Evolutionary conservation across 1,284 basidiomycete genomes (phyloP).

Genomic region (Ceratobasidium sp.): DNA sequence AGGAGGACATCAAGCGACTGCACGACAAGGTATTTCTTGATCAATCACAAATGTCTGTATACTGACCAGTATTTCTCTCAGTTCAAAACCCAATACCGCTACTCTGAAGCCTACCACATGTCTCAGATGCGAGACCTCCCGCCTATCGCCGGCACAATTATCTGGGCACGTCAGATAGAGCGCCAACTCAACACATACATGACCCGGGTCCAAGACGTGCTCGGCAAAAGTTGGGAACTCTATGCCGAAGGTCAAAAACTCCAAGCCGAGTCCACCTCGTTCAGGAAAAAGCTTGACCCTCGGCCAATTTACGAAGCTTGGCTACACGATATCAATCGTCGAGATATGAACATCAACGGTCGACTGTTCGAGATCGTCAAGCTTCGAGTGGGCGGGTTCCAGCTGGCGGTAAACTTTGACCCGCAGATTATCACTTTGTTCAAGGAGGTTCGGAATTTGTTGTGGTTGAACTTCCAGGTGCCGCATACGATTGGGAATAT

Average conservation of each 20-base stretch:
- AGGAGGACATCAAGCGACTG: constrained; percentile 95
- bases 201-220: constrained; percentile 99
- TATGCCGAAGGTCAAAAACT: constrained; percentile 99
- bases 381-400: constrained; percentile 84
- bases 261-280: constrained; percentile 90
- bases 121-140: constrained; percentile 97
- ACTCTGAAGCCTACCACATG: constrained; percentile 97
- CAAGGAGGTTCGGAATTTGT: constrained; percentile 96
- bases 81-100: constrained; percentile 95
- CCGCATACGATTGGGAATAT: constrained; percentile 95
- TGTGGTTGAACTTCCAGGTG: constrained; percentile 96
- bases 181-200: constrained; percentile 96
- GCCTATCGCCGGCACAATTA: constrained; percentile 96
- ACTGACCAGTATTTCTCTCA: constrained; percentile 54
- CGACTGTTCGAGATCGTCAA: constrained; percentile 96
- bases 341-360: constrained; percentile 92
- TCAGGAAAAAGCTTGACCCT: constrained; percentile 96
- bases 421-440: constrained; percentile 98
- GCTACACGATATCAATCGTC: constrained; percentile 93
- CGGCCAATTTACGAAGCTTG: constrained; percentile 95
- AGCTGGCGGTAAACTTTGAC: constrained; percentile 96
- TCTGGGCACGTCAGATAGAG: constrained; percentile 99
- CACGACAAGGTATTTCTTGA: constrained; percentile 84
- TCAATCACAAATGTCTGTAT: constrained; percentile 9
- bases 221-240: constrained; percentile 98